Evolutionary conservation across 805 yeast genomes (phyloP).

Genomic region (Suhomyces faveliae): DNA sequence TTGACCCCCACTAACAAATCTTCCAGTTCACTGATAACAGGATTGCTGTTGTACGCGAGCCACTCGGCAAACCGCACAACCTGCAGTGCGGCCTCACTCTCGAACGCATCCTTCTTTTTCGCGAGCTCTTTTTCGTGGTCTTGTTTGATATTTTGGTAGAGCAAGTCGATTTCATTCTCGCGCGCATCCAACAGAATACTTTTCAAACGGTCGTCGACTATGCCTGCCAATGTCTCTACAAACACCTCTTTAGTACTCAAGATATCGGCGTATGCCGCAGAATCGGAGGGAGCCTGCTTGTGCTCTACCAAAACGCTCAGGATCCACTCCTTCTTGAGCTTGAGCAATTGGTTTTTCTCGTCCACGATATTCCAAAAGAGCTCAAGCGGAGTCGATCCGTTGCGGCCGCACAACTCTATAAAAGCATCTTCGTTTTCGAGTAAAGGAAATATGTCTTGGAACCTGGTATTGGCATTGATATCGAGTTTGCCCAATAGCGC

Average conservation of each 20-base stretch:
- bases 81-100: slow-evolving; percentile 11
- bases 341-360: slow-evolving; percentile 53
- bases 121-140: slow-evolving; percentile 21
- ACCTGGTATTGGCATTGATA: slow-evolving; percentile 50
- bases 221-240: slow-evolving; percentile 13
- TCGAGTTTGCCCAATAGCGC: slow-evolving; percentile 44
- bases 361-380: slow-evolving; percentile 73
- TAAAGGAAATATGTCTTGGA: slow-evolving; percentile 53
- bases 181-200: slow-evolving; percentile 14
- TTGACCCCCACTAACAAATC: neutral
- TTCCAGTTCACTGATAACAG: neutral
- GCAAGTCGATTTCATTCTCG: slow-evolving; percentile 25
- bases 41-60: slow-evolving; percentile 10
- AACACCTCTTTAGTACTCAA: slow-evolving; percentile 20
- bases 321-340: slow-evolving; percentile 59
- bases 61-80: slow-evolving; percentile 16
- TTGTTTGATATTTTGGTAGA: slow-evolving; percentile 27
- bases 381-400: slow-evolving; percentile 77
- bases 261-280: slow-evolving; percentile 15
- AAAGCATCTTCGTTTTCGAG: slow-evolving; percentile 59
- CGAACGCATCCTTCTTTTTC: slow-evolving; percentile 9
- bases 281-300: slow-evolving; percentile 13
- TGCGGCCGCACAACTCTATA: slow-evolving; percentile 62
- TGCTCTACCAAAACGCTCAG: slow-evolving; percentile 47
- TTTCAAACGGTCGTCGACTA: slow-evolving; percentile 30